Base-by-base conservation (phyloP, 1,139 yeast species). In the Taiozyma sp. region DNA sequence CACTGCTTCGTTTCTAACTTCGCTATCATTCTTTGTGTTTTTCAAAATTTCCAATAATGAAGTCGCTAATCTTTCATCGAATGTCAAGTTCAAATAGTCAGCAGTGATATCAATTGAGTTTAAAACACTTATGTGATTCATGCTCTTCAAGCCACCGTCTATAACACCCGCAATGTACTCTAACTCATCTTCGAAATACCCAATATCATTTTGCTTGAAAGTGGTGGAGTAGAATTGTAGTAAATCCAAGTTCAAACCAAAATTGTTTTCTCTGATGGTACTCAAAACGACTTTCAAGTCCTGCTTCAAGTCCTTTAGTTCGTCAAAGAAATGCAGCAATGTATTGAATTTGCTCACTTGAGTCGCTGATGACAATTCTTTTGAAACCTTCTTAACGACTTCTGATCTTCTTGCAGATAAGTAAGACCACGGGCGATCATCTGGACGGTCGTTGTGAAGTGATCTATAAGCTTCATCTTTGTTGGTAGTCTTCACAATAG, bases 51-150 rank as follows among this genome's bases (percentile, higher is more conserved):
- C 53, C 6, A 58, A 52, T 16, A 66, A 59, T n/a, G 63, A 58
- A 32, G 55, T 48, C 3, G 55, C 56, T 35, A 57, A 50, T 35
- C 48, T 43, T 43, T 53, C 48, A 51, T 54, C 49, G 42, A 61
- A 56, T 3, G 64, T 55, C 35, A 63, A 55, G 43, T 68, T 62
- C 51, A 76, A 64, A 4, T 79, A 58, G 5, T 67, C 66, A 43
- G 67, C 65, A 11, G 77, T 64, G 2, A 79, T 71, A 45, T 65
- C 71, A 42, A 83, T 67, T 11, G 80, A 77, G 53, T 81, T 85
- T 16, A 73, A 64, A 11, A 81, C 71, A 34, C 80, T 71, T 58
- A 79, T 81, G 61, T 77, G 79, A 54, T 79, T 74, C 1, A 76
- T 68, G 28, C 67, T 71, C 2, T 69, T 65, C 42, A 81, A 63